Percentiles rank a stretch among this genome's conserved stretches.
phyloP scores from a whole-genome alignment of 2,329 filamentous ascomycete genomes.

The Fusarium armeniacum region DNA sequence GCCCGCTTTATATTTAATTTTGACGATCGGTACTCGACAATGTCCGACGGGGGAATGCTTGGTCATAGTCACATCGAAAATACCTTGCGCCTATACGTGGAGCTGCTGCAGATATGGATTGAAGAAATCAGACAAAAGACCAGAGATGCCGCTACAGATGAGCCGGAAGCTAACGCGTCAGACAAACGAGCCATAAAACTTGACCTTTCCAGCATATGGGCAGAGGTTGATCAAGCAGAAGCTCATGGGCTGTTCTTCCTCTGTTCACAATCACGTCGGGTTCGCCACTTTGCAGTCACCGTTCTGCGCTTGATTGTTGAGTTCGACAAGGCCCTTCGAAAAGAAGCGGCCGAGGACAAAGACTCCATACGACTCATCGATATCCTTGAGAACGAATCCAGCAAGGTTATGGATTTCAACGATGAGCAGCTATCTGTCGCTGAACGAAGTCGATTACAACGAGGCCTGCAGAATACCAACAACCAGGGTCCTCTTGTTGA shows the following conservation, averaged over 20 bases:
- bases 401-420: slow-evolving; percentile 90
- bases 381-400: slow-evolving; percentile 90
- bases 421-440: slow-evolving; percentile 92
- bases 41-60: slow-evolving; percentile 97
- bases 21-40: slow-evolving; percentile 95
- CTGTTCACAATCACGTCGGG: slow-evolving; percentile 92
- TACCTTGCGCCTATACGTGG: slow-evolving; percentile 91
- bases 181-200: slow-evolving; percentile 82
- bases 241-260: slow-evolving; percentile 97
- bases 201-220: slow-evolving; percentile 88
- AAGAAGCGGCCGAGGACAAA: slow-evolving; percentile 69
- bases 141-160: slow-evolving; percentile 76
- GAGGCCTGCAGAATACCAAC: slow-evolving; percentile 87
- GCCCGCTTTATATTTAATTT: slow-evolving; percentile 99
- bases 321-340: slow-evolving; percentile 90
- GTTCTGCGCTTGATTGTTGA: slow-evolving; percentile 93
- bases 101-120: slow-evolving; percentile 96
- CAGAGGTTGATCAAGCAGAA: slow-evolving; percentile 96
- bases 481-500: slow-evolving; percentile 90
- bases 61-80: slow-evolving; percentile 95
- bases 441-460: slow-evolving; percentile 90
- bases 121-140: slow-evolving; percentile 93
- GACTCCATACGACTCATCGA: slow-evolving; percentile 84
- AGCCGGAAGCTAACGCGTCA: slow-evolving; percentile 71
- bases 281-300: slow-evolving; percentile 90